phyloP scores from a whole-genome alignment of 768 basidiomycete genomes.

The Termitomyces sp. region DNA sequence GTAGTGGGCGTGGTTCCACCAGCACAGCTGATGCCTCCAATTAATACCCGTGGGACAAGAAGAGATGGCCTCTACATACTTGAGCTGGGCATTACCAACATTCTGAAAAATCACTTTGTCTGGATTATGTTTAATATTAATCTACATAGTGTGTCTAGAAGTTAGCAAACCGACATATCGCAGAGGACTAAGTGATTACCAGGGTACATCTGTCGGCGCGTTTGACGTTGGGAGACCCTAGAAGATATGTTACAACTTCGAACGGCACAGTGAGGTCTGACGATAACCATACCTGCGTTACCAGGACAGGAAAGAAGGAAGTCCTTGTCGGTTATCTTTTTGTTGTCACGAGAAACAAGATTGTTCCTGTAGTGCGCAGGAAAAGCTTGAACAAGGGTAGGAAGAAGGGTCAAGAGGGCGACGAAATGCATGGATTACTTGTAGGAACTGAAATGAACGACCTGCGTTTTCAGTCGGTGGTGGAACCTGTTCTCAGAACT shows the following conservation, averaged over 20 bases:
- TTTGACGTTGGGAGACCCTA: conserved; percentile 11
- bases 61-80: not conserved
- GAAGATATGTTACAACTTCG: not conserved
- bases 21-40: conserved; percentile 7
- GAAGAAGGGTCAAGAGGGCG: conserved; percentile 3
- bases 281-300: conserved; percentile 3
- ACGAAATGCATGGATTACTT: not conserved
- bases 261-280: not conserved
- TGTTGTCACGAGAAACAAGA: not conserved
- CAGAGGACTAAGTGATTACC: not conserved
- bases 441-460: conserved; percentile 5
- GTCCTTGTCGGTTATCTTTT: not conserved
- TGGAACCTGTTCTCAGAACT: conserved; percentile 12
- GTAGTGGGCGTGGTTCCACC: conserved; percentile 8
- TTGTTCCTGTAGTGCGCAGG: not conserved
- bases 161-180: not conserved
- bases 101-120: conserved; percentile 11
- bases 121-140: conserved; percentile 13
- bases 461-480: conserved; percentile 9
- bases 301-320: conserved; percentile 13
- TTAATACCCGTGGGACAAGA: not conserved
- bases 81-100: conserved; percentile 12
- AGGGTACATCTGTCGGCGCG: conserved; percentile 15
- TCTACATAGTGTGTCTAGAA: not conserved
- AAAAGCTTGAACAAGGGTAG: conserved; percentile 8